Base-by-base conservation (phyloP, 345 rosid species). In the Adansonia digitata region DNA sequence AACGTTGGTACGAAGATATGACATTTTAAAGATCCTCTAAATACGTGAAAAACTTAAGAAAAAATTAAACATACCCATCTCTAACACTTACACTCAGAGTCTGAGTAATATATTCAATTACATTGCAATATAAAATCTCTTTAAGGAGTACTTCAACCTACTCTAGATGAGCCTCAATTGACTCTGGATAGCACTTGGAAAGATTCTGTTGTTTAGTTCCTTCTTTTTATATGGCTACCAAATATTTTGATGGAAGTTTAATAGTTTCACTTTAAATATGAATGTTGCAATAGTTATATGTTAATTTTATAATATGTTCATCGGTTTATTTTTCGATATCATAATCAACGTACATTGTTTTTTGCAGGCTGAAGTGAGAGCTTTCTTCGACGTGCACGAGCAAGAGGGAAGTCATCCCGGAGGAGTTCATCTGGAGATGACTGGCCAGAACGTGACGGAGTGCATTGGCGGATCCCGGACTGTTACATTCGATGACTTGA, bases 371-470 rank as follows among this genome's bases (percentile, higher is more conserved):
- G 90, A 90, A 78, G 85, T 88, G 76, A 86, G 85, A 79, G 92
- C 94, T 18, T 86, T 89, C 84, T 89, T 86, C 37, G 90, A 88
- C 63, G 94, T 89, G 80, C 91, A 86, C 51, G 91, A 89, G 76
- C 91, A 86, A 88, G 89, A 86, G 81, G 94, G 91, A 12, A 90
- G 94, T 81, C 90, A 84, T 77, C 94, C 92, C 0, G 94, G 91
- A 82, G 91, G 91, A 8, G 81, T 85, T 70, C 91, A 85, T 72
- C 72, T 90, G 12, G 94, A 88, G 82, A 90, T 88, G 92, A 88
- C 92, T 0, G 92, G 94, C 45, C 92, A 88, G 76, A 88, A 90
- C 49, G 94, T 88, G 82, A 90, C 94, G 0, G 92, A 86, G 76
- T 90, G 92, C 86, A 88, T 90, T 4, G 90, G 92, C 35, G 90